Percentiles rank a stretch among this genome's conserved stretches.
phyloP scores from a whole-genome alignment of 306 rosid genomes.

The Prunus kanzakura region DNA sequence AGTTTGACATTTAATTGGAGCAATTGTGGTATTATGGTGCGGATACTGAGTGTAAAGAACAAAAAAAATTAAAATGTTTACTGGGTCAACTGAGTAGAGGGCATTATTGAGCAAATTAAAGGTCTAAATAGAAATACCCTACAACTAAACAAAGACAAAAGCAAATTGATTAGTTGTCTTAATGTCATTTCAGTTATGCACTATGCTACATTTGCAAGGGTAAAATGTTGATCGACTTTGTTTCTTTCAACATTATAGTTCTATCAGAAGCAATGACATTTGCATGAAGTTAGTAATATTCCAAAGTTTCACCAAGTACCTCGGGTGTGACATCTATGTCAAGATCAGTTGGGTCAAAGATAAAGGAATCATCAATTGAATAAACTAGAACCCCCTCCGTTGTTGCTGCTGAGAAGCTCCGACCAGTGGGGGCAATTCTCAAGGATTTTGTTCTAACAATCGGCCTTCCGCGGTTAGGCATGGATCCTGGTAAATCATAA shows the following conservation, averaged over 20 bases:
- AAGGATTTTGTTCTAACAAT: constrained; percentile 72
- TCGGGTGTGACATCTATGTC: constrained; percentile 96
- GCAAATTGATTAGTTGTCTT: neutral
- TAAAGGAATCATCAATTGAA: constrained; percentile 84
- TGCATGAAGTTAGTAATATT: neutral
- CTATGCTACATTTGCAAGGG: neutral
- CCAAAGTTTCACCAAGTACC: constrained; percentile 40
- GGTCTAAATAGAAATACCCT: neutral
- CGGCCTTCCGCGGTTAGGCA: constrained; percentile 84
- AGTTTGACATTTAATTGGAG: neutral
- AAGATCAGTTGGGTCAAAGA: constrained; percentile 92
- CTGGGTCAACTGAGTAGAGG: neutral
- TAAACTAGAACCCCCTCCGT: constrained; percentile 89
- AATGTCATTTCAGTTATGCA: neutral
- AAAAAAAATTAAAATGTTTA: neutral
- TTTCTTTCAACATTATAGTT: neutral
- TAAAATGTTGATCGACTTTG: neutral
- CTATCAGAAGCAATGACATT: neutral
- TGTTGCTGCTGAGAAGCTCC: constrained; percentile 91
- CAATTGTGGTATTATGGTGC: neutral
- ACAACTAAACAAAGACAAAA: neutral
- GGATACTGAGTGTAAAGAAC: neutral
- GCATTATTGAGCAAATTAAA: neutral
- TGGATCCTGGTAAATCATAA: constrained; percentile 76
- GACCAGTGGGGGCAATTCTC: constrained; percentile 90